Evolutionary conservation across 2,329 filamentous ascomycete genomes (phyloP), one percentile per base, ranked within the genome.

Genomic region (Fusarium abutilonis): DNA sequence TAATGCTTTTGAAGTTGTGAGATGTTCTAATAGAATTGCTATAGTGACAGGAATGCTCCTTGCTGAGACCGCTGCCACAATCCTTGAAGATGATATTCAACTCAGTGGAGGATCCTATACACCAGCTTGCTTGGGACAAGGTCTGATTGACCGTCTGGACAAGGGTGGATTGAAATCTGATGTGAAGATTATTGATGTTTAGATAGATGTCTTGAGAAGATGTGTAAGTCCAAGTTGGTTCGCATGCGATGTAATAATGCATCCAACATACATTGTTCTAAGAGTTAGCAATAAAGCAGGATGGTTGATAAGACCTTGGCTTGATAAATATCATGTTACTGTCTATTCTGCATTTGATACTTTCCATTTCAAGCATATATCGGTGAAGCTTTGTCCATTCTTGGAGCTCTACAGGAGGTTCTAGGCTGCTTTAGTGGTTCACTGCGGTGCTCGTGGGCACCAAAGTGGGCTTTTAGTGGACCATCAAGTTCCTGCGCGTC

Each of bases 41-140:
- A 34, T 13, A 89, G 86, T 91, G 47, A 92, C 89, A 4, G 90
- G 83, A 1, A 70, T 87, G 15, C 79, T 89, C 26, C 70, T 91
- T 13, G 82, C 83, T 2, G 82, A 92, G 67, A 89, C 83, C 11
- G 90, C 89, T 4, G 76, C 84, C 35, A 86, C 86, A 0, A 78
- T 93, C 29, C 76, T 92, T 14, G 80, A 89, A 55, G 87, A 89
- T 35, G 81, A 87, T 13, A 76, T 85, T 11, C 74, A 81, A 32
- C 76, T 91, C 11, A 80, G 80, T 2, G 90, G 90, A 15, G 90
- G 90, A 3, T 77, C 92, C 21, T 85, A 90, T 60, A 93, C 91
- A 2, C 87, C 90, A 1, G 88, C 90, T 1, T 89, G 85, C 50
- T 77, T 93, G 3, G 90, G 90, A 1, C 86, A 89, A 65, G 77